Conservation (phyloP, 2,329 filamentous ascomycete genomes). For the Xylariaceae sp. region DNA sequence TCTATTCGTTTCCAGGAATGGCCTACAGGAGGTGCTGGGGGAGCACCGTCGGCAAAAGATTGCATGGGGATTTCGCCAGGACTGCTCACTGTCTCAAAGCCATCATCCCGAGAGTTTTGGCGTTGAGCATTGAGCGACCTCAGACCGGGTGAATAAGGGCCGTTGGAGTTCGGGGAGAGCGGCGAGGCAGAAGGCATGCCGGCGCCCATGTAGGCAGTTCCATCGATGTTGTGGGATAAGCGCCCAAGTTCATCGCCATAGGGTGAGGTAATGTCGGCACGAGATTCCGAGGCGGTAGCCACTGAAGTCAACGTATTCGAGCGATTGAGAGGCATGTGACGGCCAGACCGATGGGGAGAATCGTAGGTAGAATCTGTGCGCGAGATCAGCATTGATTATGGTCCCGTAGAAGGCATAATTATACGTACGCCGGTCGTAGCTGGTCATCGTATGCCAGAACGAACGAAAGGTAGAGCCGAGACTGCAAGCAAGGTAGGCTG, state of each 20-base stretch:
- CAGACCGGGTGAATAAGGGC: constrained; percentile 87
- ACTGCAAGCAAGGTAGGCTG: constrained; percentile 34
- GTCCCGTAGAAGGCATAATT: constrained; percentile 6
- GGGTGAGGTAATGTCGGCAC: constrained; percentile 73
- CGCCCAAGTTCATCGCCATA: constrained; percentile 70
- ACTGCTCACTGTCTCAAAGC: constrained; percentile 66
- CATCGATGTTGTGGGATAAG: constrained; percentile 46
- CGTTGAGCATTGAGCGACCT: constrained; percentile 70
- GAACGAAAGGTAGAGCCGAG: constrained; percentile 73
- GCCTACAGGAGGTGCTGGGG: constrained; percentile 78
- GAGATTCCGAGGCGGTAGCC: constrained; percentile 84
- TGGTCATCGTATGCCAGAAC: constrained; percentile 92
- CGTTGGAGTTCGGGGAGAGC: constrained; percentile 50
- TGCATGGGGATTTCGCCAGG: constrained; percentile 91
- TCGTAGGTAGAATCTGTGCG: constrained; percentile 85
- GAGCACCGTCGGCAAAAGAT: constrained; percentile 85
- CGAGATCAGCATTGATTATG: constrained; percentile 11
- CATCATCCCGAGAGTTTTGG: constrained; percentile 53
- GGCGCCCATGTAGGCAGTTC: constrained; percentile 57
- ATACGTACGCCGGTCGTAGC: constrained; percentile 61
- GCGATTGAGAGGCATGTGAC: constrained; percentile 82
- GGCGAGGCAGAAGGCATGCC: constrained; percentile 35
- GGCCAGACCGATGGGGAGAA: constrained; percentile 85
- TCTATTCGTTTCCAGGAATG: constrained; percentile 97
- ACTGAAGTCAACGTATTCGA: constrained; percentile 82